Evolutionary conservation across 192 early-diverging fungal species (phyloP), one percentile per base, ranked within the genome.

Genomic region (Spinellus fusiger): DNA sequence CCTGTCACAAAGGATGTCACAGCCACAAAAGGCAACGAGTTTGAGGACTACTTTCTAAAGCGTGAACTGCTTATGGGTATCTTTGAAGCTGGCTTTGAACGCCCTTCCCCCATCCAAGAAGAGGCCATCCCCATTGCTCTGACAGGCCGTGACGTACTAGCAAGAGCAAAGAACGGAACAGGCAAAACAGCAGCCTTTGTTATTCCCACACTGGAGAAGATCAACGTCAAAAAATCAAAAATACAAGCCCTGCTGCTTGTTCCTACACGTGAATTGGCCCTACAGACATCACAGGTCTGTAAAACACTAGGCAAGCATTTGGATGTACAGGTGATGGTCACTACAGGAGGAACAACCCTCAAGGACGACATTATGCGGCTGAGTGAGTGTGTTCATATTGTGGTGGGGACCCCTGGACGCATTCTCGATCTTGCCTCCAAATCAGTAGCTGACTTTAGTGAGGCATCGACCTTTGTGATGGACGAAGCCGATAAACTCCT

Each of bases 261-360:
- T 5, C 96, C 96, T 3, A 99, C 96, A 2, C 81, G 96, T 69
- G 96, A 99, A 76, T 81, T 99, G 69, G 96, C 96, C 1, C 84
- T 99, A 53, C 96, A 99, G 77, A 99, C 96, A n/a, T 92, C 96
- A 4, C 96, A 99, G 73, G 96, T 99, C 33, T 95, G 92, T 78
- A 95, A 97, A 80, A 96, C 76, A 18, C 81, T 99, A 13, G 95
- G 96, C 56, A 98, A 98, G 69, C 95, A 99, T 71, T 85, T 93
- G 82, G 89, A 86, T 56, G 78, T 96, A 38, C 90, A 99, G 63
- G 91, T 99, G 54, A 99, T 99, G 96, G 96, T 99, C 13, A 95
- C 95, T 13, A 99, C 96, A 3, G 96, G 96, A 66, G 96, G 96
- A 54, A 99, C 96, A 22, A 91, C 90, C 20, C 81, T 99, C 48